Conservation (phyloP, 1,284 basidiomycete genomes). For the Papiliotrema fonsecae region DNA sequence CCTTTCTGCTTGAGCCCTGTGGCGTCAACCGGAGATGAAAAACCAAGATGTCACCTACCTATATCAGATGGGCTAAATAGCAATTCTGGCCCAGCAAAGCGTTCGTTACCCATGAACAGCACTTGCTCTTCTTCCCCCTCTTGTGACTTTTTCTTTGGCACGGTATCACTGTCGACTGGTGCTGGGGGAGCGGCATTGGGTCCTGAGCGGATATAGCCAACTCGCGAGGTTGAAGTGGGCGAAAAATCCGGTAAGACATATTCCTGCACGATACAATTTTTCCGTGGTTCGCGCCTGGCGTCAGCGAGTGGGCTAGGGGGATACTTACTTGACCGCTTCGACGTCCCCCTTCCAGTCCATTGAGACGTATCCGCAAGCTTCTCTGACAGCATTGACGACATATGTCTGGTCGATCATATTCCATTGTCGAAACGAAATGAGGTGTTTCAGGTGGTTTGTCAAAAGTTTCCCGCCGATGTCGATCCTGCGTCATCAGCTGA, state of each 20-base stretch:
- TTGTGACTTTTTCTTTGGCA: conserved; percentile 1
- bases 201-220: conserved; percentile 60
- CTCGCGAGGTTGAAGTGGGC: conserved; percentile 51
- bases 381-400: conserved; percentile 87
- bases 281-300: conserved; percentile 26
- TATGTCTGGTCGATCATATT: conserved; percentile 96
- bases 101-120: conserved; percentile 79
- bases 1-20: conserved; percentile 76
- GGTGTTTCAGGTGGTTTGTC: conserved; percentile 89
- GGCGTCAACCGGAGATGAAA: not conserved
- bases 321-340: conserved; percentile 67
- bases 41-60: conserved; percentile 53
- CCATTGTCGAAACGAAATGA: conserved; percentile 91
- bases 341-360: conserved; percentile 66
- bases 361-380: conserved; percentile 80
- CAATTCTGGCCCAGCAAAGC: conserved; percentile 82
- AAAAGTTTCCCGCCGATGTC: conserved; percentile 90
- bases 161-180: conserved; percentile 1
- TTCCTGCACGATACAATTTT: conserved; percentile 71
- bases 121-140: conserved; percentile 63
- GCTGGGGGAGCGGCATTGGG: conserved; percentile 29
- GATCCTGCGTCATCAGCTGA: conserved; percentile 55
- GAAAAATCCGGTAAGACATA: conserved; percentile 87
- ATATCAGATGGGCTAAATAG: conserved; percentile 84
- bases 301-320: conserved; percentile 5